phyloP scores from a whole-genome alignment of 2,329 filamentous ascomycete species.

The Whalleya microplaca region DNA sequence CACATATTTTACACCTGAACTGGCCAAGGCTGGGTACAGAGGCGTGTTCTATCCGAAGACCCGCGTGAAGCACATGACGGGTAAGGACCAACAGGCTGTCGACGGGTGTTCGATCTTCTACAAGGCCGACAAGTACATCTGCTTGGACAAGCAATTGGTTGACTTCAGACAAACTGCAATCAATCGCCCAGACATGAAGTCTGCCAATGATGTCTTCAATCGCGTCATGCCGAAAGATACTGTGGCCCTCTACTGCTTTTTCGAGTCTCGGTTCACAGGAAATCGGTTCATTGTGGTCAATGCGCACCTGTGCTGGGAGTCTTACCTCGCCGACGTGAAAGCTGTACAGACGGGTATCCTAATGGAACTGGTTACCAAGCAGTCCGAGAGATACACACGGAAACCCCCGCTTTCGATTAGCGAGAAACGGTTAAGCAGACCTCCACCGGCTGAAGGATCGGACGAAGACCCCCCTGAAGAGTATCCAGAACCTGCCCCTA shows the following conservation, averaged over 20 bases:
- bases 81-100: conserved; percentile 85
- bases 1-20: conserved; percentile 84
- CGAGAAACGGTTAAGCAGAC: conserved; percentile 70
- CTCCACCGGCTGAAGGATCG: conserved; percentile 48
- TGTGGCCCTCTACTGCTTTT: conserved; percentile 88
- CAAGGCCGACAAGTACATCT: conserved; percentile 91
- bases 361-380: conserved; percentile 87
- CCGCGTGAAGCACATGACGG: conserved; percentile 87
- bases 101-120: conserved; percentile 98
- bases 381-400: conserved; percentile 83
- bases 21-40: conserved; percentile 88
- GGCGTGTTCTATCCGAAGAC: conserved; percentile 92
- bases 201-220: conserved; percentile 97
- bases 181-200: conserved; percentile 94
- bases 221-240: conserved; percentile 98
- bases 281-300: conserved; percentile 91
- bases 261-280: conserved; percentile 91
- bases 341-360: conserved; percentile 93
- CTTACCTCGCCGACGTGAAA: conserved; percentile 89
- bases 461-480: conserved; percentile 56
- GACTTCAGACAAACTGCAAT: conserved; percentile 93
- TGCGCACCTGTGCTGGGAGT: conserved; percentile 94
- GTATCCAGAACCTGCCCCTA: conserved; percentile 71
- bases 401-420: conserved; percentile 69
- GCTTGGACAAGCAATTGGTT: conserved; percentile 92